phyloP scores from a whole-genome alignment of 805 yeast genomes.

The Candida morakotiae region DNA sequence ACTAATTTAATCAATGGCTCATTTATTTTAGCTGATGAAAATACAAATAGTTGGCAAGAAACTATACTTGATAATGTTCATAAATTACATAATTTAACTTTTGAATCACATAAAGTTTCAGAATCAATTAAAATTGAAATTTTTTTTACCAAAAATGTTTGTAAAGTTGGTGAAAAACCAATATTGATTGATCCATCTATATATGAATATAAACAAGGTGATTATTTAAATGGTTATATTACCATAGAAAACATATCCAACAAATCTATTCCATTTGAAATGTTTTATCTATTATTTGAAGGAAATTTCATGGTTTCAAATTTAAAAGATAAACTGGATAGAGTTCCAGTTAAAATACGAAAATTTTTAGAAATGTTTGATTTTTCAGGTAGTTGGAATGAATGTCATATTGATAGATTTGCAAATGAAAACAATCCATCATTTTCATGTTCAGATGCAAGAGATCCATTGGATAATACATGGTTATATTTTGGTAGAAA shows the following conservation, averaged over 20 bases:
- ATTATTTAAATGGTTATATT: slow-evolving; percentile 56
- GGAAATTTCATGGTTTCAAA: slow-evolving; percentile 37
- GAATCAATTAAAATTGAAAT: slow-evolving; percentile 23
- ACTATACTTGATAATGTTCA: slow-evolving; percentile 36
- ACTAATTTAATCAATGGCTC: slow-evolving; percentile 1
- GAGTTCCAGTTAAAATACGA: slow-evolving; percentile 13
- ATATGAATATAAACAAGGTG: slow-evolving; percentile 64
- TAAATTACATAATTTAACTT: slow-evolving; percentile 27
- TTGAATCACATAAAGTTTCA: slow-evolving; percentile 22
- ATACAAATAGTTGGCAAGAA: slow-evolving; percentile 28
- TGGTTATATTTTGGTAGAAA: slow-evolving; percentile 13
- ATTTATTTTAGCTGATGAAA: slow-evolving; percentile 32
- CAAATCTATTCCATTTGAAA: slow-evolving; percentile 51
- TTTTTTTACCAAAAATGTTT: slow-evolving; percentile 32
- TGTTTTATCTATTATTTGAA: slow-evolving; percentile 57
- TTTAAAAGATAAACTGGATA: slow-evolving; percentile 11
- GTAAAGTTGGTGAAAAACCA: slow-evolving; percentile 23
- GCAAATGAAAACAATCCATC: slow-evolving; percentile 18
- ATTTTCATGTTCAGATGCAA: slow-evolving; percentile 11
- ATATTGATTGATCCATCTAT: slow-evolving; percentile 25
- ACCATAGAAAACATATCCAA: slow-evolving; percentile 37
- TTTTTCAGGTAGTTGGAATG: slow-evolving; percentile 48
- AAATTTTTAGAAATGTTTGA: slow-evolving; percentile 48
- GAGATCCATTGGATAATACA: slow-evolving; percentile 26
- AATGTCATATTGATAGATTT: slow-evolving; percentile 29